phyloP scores from a whole-genome alignment of 768 basidiomycete species.

The Boletus patriciae region DNA sequence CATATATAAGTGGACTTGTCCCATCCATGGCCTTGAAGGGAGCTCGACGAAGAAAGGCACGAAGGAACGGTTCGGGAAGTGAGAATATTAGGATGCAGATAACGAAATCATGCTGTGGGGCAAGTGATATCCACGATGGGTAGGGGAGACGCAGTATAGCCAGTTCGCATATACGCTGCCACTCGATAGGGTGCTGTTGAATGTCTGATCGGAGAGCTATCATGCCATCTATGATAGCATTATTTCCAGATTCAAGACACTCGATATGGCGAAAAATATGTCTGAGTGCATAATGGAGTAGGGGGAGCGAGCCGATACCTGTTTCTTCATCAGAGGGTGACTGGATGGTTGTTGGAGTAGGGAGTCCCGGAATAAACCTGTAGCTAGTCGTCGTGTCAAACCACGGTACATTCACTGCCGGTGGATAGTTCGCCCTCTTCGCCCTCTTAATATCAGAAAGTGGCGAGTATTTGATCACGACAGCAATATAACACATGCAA shows the following conservation, averaged over 20 bases:
- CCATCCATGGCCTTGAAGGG: neutral
- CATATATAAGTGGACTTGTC: slow-evolving; percentile 14
- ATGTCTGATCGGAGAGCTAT: neutral
- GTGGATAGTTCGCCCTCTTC: no score
- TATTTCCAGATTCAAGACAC: neutral
- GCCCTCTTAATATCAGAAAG: neutral
- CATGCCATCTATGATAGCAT: neutral
- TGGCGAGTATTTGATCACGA: neutral
- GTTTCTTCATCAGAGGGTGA: neutral
- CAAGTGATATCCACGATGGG: neutral
- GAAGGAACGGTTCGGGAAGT: neutral
- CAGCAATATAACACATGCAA: neutral
- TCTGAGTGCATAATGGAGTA: neutral
- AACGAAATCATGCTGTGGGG: neutral
- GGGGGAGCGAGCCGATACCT: neutral
- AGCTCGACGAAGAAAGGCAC: neutral
- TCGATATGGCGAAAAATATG: neutral
- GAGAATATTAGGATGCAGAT: neutral
- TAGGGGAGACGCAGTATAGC: neutral
- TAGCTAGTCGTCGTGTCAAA: no score
- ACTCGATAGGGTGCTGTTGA: neutral
- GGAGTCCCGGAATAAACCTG: no score
- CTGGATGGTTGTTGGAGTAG: no score
- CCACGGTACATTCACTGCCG: no score
- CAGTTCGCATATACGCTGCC: neutral